Base-by-base conservation (phyloP, 1,139 yeast species). In the Diutina mesorugosa region DNA sequence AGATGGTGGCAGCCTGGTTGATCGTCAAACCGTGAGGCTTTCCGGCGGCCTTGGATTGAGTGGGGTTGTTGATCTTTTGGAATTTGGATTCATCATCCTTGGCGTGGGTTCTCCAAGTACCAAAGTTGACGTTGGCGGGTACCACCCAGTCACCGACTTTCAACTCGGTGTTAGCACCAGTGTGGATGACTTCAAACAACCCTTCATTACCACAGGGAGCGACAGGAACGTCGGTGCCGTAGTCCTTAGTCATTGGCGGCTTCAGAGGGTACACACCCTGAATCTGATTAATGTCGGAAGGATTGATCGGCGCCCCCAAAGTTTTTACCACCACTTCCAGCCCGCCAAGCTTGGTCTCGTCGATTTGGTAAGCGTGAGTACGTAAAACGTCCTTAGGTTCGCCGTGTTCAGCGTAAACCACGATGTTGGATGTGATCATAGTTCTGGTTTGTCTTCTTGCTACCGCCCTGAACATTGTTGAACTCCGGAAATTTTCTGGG, bases 141-240 rank as follows among this genome's bases (percentile, higher is more conserved):
- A 93, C 80, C 41, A 87, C 90, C 95, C 96, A 90, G 67, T 93
- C 98, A 52, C 97, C 98, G 4, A 74, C 72, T 57, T 74, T 63
- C 56, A 90, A 74, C 12, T 66, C 62, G n/a, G 77, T 81, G 21
- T 72, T 72, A 30, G 73, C 65, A n/a, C 97, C 97, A 26, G 81
- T 81, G 60, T 87, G 83, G 29, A 89, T 68, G 16, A 93, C 84
- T 68, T 91, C 90, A 67, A 90, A 93, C 32, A 90, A 78, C 14
- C 98, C 99, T 72, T 93, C 99, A 67, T 93, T 91, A 57, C 98
- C 98, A 38, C 90, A 90, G 57, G 89, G 84, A 1, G 93, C 93
- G 47, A 80, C 73, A 1, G 93, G 90, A 50, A 76, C 78, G 4
- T 70, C 65, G 3, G 89, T 79, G 6, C 85, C 83, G 51, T 67